Conservation (phyloP, 1,284 basidiomycete species). For the Ustilago loliicola region DNA sequence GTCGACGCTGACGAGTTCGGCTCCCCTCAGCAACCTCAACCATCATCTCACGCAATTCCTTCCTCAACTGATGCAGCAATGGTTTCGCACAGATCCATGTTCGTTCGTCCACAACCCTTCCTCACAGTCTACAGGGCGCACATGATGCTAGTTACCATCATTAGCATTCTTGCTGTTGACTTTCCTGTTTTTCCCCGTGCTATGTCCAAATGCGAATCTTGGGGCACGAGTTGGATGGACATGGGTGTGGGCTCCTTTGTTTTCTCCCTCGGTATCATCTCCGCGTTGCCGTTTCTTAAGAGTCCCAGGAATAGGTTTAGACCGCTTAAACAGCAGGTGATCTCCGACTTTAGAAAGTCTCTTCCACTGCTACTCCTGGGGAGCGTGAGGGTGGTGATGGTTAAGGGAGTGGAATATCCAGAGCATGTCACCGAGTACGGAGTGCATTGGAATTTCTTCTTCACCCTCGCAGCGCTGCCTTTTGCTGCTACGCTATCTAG, state of each 20-base stretch:
- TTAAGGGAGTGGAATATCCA: constrained; percentile 92
- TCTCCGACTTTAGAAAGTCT: constrained; percentile 74
- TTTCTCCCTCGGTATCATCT: constrained; percentile 91
- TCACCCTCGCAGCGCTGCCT: constrained; percentile 87
- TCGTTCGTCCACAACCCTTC: constrained; percentile 72
- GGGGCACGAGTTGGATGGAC: constrained; percentile 95
- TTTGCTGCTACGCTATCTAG: constrained; percentile 77
- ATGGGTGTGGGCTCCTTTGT: constrained; percentile 96
- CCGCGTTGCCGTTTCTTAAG: constrained; percentile 78
- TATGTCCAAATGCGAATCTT: constrained; percentile 93
- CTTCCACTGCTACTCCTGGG: constrained; percentile 83
- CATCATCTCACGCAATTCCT: background rate
- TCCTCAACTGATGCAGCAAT: too few species aligned
- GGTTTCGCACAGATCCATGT: constrained; percentile 10
- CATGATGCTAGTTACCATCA: constrained; percentile 92
- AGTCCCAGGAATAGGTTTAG: constrained; percentile 29
- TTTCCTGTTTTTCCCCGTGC: constrained; percentile 88
- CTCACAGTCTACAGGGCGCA: constrained; percentile 91
- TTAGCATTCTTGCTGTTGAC: constrained; percentile 95
- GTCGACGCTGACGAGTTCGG: background rate
- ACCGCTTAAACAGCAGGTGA: constrained; percentile 38
- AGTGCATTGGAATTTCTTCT: constrained; percentile 98
- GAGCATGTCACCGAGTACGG: constrained; percentile 98
- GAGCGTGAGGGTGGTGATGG: constrained; percentile 81
- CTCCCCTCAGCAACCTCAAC: background rate